Base-by-base conservation (phyloP, 2,329 filamentous ascomycete genomes). In the Dactylellina drechsleri region DNA sequence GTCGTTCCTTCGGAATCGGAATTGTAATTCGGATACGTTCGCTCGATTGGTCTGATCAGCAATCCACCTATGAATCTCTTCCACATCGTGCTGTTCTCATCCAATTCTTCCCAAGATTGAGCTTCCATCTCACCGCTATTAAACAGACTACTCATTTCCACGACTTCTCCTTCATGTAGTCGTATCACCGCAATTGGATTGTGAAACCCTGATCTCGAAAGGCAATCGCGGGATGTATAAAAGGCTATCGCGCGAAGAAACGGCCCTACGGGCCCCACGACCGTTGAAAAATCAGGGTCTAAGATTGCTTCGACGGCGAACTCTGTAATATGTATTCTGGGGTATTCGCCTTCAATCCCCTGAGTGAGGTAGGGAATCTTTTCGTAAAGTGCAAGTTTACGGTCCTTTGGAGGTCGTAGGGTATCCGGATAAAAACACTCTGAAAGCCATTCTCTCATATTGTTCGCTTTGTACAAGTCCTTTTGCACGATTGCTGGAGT, bases 61-160 rank as follows among this genome's bases (percentile, higher is more conserved):
- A 54, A 7, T 13, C 50, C 10, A 31, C 58, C 28, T 10, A 65
- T 65, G 1, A 53, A 40, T 13, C 23, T 40, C 4, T n/a, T 18
- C 66, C 66, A 71, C 59, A 52, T 64, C 8, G 36, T n/a, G 15
- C 59, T 64, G 5, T 20, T 23, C 16, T 36, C 28, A 36, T 71
- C 66, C 13, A 71, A 5, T 20, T 71, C 66, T 45, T 64, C 41
- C 58, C 59, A 71, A 13, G 66, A 71, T 18, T 62, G 57, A 18
- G 16, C 23, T 28, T 62, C 40, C 4, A 64, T 8, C 26, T 13
- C 10, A 1, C 54, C 66, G 20, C 26, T 53, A 1, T 52, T 18
- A 16, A 50, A 53, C 1, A 71, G 8, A 16, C 54, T 65, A 10
- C 49, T 16, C 28, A 71, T 64, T 0, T 15, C 31, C 1, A 65